Evolutionary conservation across 805 yeast genomes (phyloP), one percentile per base, ranked within the genome.

Genomic region (Hermanozyma aechmeae): DNA sequence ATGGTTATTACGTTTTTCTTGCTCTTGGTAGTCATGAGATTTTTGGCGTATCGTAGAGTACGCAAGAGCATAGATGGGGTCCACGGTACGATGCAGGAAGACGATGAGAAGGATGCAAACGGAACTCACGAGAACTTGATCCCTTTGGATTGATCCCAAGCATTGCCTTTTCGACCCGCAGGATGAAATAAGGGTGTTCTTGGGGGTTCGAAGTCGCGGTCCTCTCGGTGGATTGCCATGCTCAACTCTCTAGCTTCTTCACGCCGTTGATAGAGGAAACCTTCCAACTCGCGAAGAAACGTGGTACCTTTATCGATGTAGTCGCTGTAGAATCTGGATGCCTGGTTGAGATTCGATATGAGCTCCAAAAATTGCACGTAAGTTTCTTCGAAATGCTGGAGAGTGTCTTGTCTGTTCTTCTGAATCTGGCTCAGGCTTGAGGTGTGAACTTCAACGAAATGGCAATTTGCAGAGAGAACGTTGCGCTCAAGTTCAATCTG

Each of bases 291-390:
- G 13, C 14, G 31, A 15, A 13, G 11, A 10, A 14, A n/a, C 9
- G 34, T 27, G 30, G 15, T 40, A 28, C 30, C 27, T 70, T 53
- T 33, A 62, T 56, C 9, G 78, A 72, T 32, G 43, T 71, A 55
- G 15, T 79, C 80, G 3, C 78, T 92, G 28, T 68, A 58, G 10
- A 45, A 69, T 31, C 78, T 83, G 22, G 86, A 43, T 0, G 95
- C 96, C 41, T 79, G 81, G 17, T 66, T 66, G 16, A 84, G 48
- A 45, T 82, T 79, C 4, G 63, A 56, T 12, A 66, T 50, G 2
- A 83, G 62, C 41, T 79, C 83, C 16, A 64, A 50, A 42, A 62
- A 79, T 27, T 70, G 65, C 23, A 58, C 50, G 37, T 62, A 70
- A 1, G 68, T 71, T 4, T 59, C 50, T 30, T 73, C 79, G 16